Evolutionary conservation across 2,329 filamentous ascomycete genomes (phyloP), one percentile per base, ranked within the genome.

Genomic region (Rutstroemia sp.): DNA sequence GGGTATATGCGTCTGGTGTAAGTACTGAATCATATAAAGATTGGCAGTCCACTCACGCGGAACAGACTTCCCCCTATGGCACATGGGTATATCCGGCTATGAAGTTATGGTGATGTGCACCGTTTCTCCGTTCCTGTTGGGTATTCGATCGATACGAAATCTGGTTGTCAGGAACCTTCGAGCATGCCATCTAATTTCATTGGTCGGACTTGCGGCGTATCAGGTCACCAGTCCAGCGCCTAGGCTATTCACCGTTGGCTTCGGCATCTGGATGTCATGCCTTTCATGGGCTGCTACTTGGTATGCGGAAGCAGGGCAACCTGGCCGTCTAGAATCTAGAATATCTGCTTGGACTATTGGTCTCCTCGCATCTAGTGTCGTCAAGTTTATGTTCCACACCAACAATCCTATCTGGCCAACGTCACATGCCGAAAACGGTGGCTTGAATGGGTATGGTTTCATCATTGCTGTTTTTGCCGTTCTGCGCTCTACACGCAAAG

Each of bases 71-170:
- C 94, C 94, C 14, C 81, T 99, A 10, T 99, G 94, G 94, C 84
- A 96, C 71, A 99, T 99, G 94, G 94, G 94, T 27, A 95, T 99
- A 59, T 97, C 92, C 4, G 94, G 94, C 60, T 99, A 94, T 69
- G 94, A 99, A 73, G 87, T 85, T 45, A 78, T 95, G 63, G 86
- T 99, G 67, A 87, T 97, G 83, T 82, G 81, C 50, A 92, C 89
- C 3, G 72, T 92, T 51, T 88, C 92, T 4, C 94, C 94, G 0
- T 77, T 92, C 40, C 71, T 97, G 19, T 82, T 99, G 45, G 84
- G 79, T 21, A 86, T 91, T 60, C 79, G 78, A 48, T 76, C 84
- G 1, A 58, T 96, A 17, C 86, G 90, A 58, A 80, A 79, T 40
- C 70, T 89, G 16, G 78, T 89, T 10, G 74, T 87, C 52, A 82